These are phyloP conservation scores for Pyrenophora tritici-repentis DNA, from an alignment of 2,329 filamentous ascomycete species.

Conservation along the genomic window DNA sequence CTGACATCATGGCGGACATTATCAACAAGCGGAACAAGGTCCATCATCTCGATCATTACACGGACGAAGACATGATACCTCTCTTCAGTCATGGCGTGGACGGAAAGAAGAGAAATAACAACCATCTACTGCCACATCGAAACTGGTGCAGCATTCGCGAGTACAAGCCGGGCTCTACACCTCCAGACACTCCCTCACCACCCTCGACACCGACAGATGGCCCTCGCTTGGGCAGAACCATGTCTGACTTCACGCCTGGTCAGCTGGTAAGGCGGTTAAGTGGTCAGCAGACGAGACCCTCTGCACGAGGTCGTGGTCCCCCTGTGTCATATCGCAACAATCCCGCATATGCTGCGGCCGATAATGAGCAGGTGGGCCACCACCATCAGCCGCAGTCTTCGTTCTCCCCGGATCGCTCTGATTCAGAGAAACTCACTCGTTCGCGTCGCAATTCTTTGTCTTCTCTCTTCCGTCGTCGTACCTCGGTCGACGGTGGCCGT, in stretches of 20 bases:
- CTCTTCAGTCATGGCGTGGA: slow-evolving; percentile 90
- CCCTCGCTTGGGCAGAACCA: slow-evolving; percentile 31
- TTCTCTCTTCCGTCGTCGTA: slow-evolving; percentile 41
- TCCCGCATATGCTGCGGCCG: slow-evolving; percentile 40
- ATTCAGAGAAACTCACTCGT: slow-evolving; percentile 31
- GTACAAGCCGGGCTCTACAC: slow-evolving; percentile 77
- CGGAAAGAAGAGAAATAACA: slow-evolving; percentile 88
- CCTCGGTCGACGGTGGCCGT: slow-evolving; percentile 36
- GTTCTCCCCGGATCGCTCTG: slow-evolving; percentile 43
- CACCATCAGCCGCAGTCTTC: slow-evolving; percentile 37
- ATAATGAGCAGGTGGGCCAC: slow-evolving; percentile 33
- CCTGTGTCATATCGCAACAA: slow-evolving; percentile 48
- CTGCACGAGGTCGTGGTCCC: slow-evolving; percentile 37
- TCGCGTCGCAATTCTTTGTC: slow-evolving; percentile 43
- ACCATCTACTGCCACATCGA: slow-evolving; percentile 80
- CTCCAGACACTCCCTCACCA: slow-evolving; percentile 64
- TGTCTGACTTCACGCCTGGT: slow-evolving; percentile 47
- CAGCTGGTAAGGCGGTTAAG: slow-evolving; percentile 52
- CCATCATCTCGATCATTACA: slow-evolving; percentile 69
- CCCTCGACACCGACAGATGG: slow-evolving; percentile 35
- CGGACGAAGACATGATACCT: slow-evolving; percentile 94
- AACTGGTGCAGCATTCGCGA: slow-evolving; percentile 95
- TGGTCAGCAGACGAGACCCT: slow-evolving; percentile 30
- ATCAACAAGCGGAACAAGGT: slow-evolving; percentile 89
- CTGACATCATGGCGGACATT: slow-evolving; percentile 85